Evolutionary conservation across 106 monocot genomes (phyloP).

Genomic region (Xerophyta viscosa): DNA sequence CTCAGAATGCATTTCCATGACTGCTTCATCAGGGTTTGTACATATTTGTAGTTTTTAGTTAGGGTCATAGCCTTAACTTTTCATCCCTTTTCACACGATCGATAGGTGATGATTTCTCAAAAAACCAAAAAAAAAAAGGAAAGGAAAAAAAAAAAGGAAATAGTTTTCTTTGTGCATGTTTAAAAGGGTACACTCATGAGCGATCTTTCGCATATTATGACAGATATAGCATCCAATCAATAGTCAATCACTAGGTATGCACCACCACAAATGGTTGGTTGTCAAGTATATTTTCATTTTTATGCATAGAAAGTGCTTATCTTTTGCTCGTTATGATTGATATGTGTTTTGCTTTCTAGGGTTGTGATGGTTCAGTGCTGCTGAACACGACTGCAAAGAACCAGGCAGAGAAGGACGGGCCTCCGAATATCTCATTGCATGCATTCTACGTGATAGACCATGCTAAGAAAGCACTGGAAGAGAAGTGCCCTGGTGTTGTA

Average conservation of each 20-base stretch:
- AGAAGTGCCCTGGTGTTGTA: conserved; percentile 68
- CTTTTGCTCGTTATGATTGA: no score
- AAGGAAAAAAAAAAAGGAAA: not conserved
- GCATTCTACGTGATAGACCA: conserved; percentile 83
- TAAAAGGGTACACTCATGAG: no score
- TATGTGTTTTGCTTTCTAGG: conserved; percentile 30
- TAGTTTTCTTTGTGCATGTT: not conserved
- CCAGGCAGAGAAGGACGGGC: conserved; percentile 79
- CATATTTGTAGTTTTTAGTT: no score
- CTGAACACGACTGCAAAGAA: conserved; percentile 44
- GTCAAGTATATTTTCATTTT: no score
- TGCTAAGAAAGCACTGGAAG: conserved; percentile 72
- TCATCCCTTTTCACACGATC: no score
- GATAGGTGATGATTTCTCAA: no score
- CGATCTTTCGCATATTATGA: no score
- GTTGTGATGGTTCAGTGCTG: conserved; percentile 84
- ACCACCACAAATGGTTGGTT: no score
- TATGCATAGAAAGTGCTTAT: no score
- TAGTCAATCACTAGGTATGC: no score
- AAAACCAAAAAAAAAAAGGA: no score
- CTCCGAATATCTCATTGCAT: conserved; percentile 71
- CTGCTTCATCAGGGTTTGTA: conserved; percentile 51
- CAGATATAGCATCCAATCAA: not conserved
- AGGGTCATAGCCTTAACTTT: no score
- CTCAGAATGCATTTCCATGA: conserved; percentile 79